A percentile compares a stretch with the other conserved stretches of the same genome.
Evolutionary conservation across 352 stramenopile species (phyloP).

Genomic region (Phytophthora colocasiae): DNA sequence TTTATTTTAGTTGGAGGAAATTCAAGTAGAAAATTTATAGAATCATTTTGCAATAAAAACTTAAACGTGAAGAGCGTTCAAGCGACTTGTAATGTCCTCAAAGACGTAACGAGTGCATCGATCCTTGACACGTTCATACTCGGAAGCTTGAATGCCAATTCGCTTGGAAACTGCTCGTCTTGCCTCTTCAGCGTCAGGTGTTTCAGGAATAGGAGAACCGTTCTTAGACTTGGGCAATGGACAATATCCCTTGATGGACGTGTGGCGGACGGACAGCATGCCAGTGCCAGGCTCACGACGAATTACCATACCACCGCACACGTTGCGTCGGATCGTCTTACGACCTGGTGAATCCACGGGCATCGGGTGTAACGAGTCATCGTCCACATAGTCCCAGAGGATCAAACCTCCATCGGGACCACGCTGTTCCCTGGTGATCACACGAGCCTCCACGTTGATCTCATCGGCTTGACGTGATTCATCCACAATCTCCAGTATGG

Average conservation of each 20-base stretch:
- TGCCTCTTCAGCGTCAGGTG: constrained; percentile 40
- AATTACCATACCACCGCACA: constrained; percentile 56
- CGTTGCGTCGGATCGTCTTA: constrained; percentile 53
- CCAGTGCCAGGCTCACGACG: constrained; percentile 43
- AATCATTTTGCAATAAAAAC: too few species aligned
- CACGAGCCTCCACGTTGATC: constrained; percentile 64
- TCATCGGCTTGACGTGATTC: constrained; percentile 30
- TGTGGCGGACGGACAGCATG: constrained; percentile 65
- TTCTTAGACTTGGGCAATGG: constrained; percentile 34
- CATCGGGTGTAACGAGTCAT: constrained; percentile 60
- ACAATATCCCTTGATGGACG: constrained; percentile 69
- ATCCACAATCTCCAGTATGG: constrained; percentile 39
- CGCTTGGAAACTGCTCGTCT: constrained; percentile 41
- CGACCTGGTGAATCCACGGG: constrained; percentile 12
- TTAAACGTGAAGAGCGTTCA: constrained; percentile 20
- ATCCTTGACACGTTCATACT: constrained; percentile 56
- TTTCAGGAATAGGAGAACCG: not conserved
- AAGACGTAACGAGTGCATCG: constrained; percentile 67
- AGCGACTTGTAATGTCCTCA: constrained; percentile 39
- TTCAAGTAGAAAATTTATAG: too few species aligned
- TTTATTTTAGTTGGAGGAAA: too few species aligned
- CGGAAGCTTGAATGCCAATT: constrained; percentile 61
- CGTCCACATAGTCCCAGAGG: constrained; percentile 74
- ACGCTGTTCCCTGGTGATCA: constrained; percentile 56
- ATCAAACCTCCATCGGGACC: constrained; percentile 45